Base-by-base conservation (phyloP, 331 rosid species). In the Quercus tomentella region DNA sequence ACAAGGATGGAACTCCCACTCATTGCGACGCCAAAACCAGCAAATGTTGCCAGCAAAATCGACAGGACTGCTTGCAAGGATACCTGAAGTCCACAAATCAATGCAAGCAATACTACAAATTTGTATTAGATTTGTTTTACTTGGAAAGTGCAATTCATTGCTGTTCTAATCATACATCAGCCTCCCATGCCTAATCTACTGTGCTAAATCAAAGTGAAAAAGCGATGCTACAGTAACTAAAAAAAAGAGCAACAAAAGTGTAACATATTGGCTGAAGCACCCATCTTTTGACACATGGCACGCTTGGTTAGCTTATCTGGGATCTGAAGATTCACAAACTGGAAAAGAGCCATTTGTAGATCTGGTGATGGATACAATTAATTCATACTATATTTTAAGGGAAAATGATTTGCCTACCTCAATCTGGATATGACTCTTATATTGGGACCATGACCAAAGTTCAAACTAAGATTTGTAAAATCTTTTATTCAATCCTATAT, bases 21-120 rank as follows among this genome's bases (percentile, higher is more conserved):
- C 97, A 96, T 89, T 74, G 92, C 87, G 8, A 93, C 85, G 41
- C 98, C 98, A 73, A 93, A 88, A 67, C 99, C 99, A 14, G 98
- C 89, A 88, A 96, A 96, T 79, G 99, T 88, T 56, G 99, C 98
- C 12, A 96, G 92, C 37, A 96, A 89, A 76, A 96, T 89, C 3
- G 98, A 84, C 79, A 93, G 79, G 84, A 93, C 87, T 75, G 97
- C 91, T 82, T 88, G 96, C 81, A 90, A 87, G n/a, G 82, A 82
- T 57, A 91, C 90, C 99, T 96, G 92, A 73, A 81, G 35, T 31
- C 70, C 72, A 82, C 30, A 67, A 78, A 60, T 77, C 60, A 82
- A 70, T 20, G 2, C 75, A 66, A 65, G 52, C 72, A 58, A 73
- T 79, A 41, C 30, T 21, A 43, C 23, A 14, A 58, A 20, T 15